A percentile compares a stretch with the other conserved stretches of the same genome.
phyloP scores from a whole-genome alignment of 176 grass and related monocot genomes.

The Saccharum officinarum region DNA sequence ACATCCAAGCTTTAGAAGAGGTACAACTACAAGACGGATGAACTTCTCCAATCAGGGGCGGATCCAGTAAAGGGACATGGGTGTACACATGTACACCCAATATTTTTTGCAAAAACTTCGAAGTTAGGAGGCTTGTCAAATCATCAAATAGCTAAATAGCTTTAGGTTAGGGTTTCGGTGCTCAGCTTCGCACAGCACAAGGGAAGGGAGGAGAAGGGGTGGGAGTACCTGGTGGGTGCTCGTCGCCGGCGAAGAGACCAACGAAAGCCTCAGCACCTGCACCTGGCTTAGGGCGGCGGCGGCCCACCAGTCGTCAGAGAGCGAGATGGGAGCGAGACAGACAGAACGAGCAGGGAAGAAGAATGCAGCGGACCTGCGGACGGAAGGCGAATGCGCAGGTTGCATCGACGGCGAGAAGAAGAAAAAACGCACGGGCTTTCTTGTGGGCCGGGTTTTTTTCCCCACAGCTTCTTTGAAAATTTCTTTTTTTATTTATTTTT shows the following conservation, averaged over 20 bases:
- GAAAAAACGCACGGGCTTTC: too few relatives aligned
- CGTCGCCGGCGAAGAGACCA: neutral
- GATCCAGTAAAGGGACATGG: neutral
- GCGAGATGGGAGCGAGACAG: too few relatives aligned
- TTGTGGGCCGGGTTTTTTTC: too few relatives aligned
- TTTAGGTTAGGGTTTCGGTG: neutral
- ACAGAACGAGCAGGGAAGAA: too few relatives aligned
- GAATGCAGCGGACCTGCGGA: too few relatives aligned
- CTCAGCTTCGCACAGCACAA: neutral
- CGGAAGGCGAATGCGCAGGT: too few relatives aligned
- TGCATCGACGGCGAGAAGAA: too few relatives aligned
- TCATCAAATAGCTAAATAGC: neutral
- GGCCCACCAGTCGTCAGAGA: neutral
- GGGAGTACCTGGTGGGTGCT: neutral
- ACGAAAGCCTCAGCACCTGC: neutral
- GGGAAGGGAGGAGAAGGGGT: neutral
- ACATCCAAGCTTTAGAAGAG: constrained; percentile 27
- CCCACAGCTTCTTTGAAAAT: too few relatives aligned
- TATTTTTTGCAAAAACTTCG: neutral
- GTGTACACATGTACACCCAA: neutral
- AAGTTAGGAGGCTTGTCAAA: neutral
- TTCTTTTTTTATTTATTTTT: too few relatives aligned
- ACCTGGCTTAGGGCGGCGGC: neutral
- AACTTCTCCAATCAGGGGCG: constrained; percentile 3
- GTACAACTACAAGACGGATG: constrained; percentile 17